Conservation (phyloP, 2,329 filamentous ascomycete genomes). For the Claviceps sp. region DNA sequence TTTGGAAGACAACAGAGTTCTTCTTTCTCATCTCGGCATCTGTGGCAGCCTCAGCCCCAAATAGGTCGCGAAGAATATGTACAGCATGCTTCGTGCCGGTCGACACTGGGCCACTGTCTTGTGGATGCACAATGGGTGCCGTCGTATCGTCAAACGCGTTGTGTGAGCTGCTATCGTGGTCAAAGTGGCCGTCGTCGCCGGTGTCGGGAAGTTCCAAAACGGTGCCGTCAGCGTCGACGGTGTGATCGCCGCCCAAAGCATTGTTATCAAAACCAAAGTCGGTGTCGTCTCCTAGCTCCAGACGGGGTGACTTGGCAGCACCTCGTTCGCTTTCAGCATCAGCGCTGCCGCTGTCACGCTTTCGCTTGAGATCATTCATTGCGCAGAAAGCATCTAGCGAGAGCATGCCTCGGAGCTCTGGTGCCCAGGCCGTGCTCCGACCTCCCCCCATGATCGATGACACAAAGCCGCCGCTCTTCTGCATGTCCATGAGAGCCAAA, state of each 20-base stretch:
- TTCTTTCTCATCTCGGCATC: constrained; percentile 62
- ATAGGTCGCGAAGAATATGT: constrained; percentile 79
- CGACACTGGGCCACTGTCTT: constrained; percentile 76
- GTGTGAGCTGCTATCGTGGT: constrained; percentile 30
- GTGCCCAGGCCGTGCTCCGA: constrained; percentile 70
- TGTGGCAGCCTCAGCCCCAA: constrained; percentile 58
- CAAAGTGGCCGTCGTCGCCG: constrained; percentile 33
- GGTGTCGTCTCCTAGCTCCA: constrained; percentile 56
- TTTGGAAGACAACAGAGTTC: constrained; percentile 73
- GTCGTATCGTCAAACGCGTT: constrained; percentile 70
- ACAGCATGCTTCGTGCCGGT: constrained; percentile 91
- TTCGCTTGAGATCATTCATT: constrained; percentile 76
- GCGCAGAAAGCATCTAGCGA: constrained; percentile 70
- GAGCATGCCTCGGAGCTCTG: constrained; percentile 84
- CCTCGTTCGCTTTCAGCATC: constrained; percentile 59
- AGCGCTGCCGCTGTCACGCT: constrained; percentile 77
- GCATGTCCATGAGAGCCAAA: constrained; percentile 79
- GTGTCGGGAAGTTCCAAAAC: constrained; percentile 48
- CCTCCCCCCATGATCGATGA: constrained; percentile 74
- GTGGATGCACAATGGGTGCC: constrained; percentile 61
- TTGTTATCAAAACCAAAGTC: constrained; percentile 33
- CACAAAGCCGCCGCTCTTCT: constrained; percentile 81
- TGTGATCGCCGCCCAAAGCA: constrained; percentile 36
- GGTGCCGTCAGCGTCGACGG: constrained; percentile 45
- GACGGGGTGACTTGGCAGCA: constrained; percentile 53